Conservation (phyloP, 805 yeast genomes). For the Saccharomycopsis schoenii region DNA sequence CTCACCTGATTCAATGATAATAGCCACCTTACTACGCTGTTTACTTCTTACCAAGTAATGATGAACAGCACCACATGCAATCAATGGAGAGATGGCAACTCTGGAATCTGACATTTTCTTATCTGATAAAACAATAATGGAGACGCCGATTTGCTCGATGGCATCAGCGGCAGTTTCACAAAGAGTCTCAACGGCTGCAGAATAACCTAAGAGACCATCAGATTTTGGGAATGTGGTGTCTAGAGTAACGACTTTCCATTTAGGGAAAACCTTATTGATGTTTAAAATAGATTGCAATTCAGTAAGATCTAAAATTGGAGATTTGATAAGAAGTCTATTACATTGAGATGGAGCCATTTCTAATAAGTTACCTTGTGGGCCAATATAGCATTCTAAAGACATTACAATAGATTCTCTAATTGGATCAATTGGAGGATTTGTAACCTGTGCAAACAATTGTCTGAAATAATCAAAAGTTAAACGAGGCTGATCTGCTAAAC, state of each 20-base stretch:
- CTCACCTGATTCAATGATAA: slow-evolving; percentile 88
- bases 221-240: slow-evolving; percentile 82
- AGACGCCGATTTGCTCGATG: slow-evolving; percentile 54
- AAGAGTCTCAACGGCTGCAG: slow-evolving; percentile 72
- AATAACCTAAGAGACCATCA: slow-evolving; percentile 82
- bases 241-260: slow-evolving; percentile 73
- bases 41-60: slow-evolving; percentile 93
- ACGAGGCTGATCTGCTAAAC: slow-evolving; percentile 87
- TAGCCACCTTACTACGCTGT: slow-evolving; percentile 91
- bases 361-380: slow-evolving; percentile 94
- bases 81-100: slow-evolving; percentile 74
- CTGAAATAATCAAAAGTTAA: slow-evolving; percentile 88
- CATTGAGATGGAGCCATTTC: slow-evolving; percentile 92
- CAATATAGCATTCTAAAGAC: slow-evolving; percentile 94
- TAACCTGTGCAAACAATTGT: slow-evolving; percentile 94
- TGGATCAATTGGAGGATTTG: slow-evolving; percentile 98
- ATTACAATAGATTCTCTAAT: slow-evolving; percentile 93
- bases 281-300: slow-evolving; percentile 70
- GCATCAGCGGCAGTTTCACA: slow-evolving; percentile 84
- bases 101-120: slow-evolving; percentile 47
- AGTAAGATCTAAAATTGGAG: slow-evolving; percentile 69
- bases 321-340: slow-evolving; percentile 69
- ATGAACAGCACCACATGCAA: slow-evolving; percentile 96
- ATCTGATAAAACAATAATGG: slow-evolving; percentile 73
- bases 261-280: slow-evolving; percentile 67